These are phyloP conservation scores for Fusarium irregulare DNA, from an alignment of 2,329 filamentous ascomycete species.

Conservation along the genomic window DNA sequence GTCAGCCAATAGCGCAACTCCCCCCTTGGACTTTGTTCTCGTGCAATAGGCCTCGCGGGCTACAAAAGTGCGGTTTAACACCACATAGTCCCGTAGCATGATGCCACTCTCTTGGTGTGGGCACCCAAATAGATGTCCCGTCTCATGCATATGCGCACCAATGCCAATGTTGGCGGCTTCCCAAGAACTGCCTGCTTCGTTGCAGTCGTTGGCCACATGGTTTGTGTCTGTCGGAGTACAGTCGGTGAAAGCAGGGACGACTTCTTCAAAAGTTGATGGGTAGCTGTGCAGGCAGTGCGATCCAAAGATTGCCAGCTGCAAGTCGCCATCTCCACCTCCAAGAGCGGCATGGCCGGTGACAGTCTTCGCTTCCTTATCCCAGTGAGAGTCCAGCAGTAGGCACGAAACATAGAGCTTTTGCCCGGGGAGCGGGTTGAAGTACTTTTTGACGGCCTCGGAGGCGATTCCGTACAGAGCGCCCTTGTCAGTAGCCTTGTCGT, in stretches of 20 bases:
- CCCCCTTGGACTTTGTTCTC: constrained; percentile 84
- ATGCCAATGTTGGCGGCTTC: constrained; percentile 96
- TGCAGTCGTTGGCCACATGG: constrained; percentile 84
- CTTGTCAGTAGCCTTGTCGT: constrained; percentile 74
- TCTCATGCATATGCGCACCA: constrained; percentile 91
- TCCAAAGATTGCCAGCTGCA: constrained; percentile 89
- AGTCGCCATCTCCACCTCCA: constrained; percentile 77
- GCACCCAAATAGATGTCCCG: constrained; percentile 89
- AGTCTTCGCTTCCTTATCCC: constrained; percentile 77
- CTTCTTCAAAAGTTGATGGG: constrained; percentile 87
- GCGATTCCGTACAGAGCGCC: constrained; percentile 82
- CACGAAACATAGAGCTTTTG: constrained; percentile 92
- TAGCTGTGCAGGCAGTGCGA: constrained; percentile 94
- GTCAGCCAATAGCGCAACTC: constrained; percentile 77
- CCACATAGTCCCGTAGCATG: constrained; percentile 90
- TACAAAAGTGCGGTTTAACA: constrained; percentile 84
- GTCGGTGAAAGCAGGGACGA: constrained; percentile 88
- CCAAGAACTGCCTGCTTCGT: constrained; percentile 91
- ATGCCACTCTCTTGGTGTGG: constrained; percentile 91
- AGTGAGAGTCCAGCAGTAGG: constrained; percentile 87
- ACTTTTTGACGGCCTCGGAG: constrained; percentile 77
- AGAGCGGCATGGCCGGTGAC: constrained; percentile 86
- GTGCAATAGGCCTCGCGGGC: constrained; percentile 87
- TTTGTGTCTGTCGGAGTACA: constrained; percentile 88
- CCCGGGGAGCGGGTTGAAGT: constrained; percentile 79